These are phyloP conservation scores for Vitis labrusca DNA, from an alignment of 164 flowering plant species.

Conservation along the genomic window DNA sequence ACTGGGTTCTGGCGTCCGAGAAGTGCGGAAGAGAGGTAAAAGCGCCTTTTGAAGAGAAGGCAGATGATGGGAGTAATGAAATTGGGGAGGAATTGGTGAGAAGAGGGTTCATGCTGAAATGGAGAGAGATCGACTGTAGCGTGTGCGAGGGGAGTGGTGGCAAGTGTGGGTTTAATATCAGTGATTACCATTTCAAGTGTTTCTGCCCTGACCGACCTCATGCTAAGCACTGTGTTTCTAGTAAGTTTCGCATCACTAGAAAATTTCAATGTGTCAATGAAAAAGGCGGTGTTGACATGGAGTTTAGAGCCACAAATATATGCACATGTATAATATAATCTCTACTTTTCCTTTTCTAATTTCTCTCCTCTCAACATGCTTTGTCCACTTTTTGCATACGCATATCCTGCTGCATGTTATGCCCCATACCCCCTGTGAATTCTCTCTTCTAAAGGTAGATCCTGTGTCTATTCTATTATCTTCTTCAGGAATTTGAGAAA, in stretches of 20 bases:
- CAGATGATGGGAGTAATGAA: not conserved
- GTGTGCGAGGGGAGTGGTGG: conserved; percentile 45
- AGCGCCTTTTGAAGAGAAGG: conserved; percentile 8
- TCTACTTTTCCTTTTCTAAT: too few relatives aligned
- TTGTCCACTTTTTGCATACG: too few relatives aligned
- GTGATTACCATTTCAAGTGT: conserved; percentile 26
- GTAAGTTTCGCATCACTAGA: conserved; percentile 24
- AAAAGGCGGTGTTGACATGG: too few relatives aligned
- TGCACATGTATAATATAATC: too few relatives aligned
- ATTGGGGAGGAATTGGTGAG: conserved; percentile 16
- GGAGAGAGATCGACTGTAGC: conserved; percentile 45
- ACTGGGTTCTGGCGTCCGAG: not conserved
- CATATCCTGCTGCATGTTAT: too few relatives aligned
- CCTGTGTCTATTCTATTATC: too few relatives aligned
- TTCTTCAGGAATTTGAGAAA: too few relatives aligned
- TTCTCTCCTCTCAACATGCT: too few relatives aligned
- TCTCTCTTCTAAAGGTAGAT: too few relatives aligned
- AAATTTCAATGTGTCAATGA: too few relatives aligned
- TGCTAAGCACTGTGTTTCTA: conserved; percentile 12
- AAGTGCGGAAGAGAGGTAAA: conserved; percentile 6
- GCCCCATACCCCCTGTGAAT: too few relatives aligned
- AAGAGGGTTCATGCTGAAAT: conserved; percentile 45
- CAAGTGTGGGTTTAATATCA: conserved; percentile 42
- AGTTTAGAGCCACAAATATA: too few relatives aligned
- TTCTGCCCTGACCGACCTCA: conserved; percentile 47